Conservation (phyloP, 116 monocot genomes). For the Zostera marina region DNA sequence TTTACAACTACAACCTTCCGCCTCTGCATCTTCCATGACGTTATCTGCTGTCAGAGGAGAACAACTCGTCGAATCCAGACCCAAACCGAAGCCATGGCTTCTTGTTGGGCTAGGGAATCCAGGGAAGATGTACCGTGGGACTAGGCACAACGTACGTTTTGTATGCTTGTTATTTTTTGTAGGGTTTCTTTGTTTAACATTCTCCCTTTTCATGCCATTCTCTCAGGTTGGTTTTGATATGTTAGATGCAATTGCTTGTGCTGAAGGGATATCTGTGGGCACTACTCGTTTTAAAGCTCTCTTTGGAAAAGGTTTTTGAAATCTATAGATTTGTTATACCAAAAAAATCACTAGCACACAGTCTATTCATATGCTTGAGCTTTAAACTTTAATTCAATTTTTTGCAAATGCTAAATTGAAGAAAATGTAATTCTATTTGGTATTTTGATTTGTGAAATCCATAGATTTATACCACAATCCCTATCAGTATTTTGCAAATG, state of each 20-base stretch:
- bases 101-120: slow-evolving; percentile 84
- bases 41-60: neutral
- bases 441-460: too few species aligned
- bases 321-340: neutral
- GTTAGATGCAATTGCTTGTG: slow-evolving; percentile 77
- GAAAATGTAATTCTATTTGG: too few species aligned
- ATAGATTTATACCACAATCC: neutral
- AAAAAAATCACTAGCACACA: neutral
- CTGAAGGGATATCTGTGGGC: slow-evolving; percentile 73
- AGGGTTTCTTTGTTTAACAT: neutral
- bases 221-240: slow-evolving; percentile 89
- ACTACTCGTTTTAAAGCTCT: slow-evolving; percentile 50
- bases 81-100: slow-evolving; percentile 39
- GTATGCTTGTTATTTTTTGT: neutral
- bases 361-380: too few species aligned
- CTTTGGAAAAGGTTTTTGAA: slow-evolving; percentile 58
- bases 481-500: neutral
- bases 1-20: neutral
- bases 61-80: neutral
- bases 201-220: neutral
- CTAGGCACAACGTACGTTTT: slow-evolving; percentile 55
- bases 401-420: too few species aligned
- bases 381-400: neutral
- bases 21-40: neutral
- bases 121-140: slow-evolving; percentile 56